These are phyloP conservation scores for Flaveria sonorensis DNA, from an alignment of 129 eudicot genomes.

Conservation along the genomic window DNA sequence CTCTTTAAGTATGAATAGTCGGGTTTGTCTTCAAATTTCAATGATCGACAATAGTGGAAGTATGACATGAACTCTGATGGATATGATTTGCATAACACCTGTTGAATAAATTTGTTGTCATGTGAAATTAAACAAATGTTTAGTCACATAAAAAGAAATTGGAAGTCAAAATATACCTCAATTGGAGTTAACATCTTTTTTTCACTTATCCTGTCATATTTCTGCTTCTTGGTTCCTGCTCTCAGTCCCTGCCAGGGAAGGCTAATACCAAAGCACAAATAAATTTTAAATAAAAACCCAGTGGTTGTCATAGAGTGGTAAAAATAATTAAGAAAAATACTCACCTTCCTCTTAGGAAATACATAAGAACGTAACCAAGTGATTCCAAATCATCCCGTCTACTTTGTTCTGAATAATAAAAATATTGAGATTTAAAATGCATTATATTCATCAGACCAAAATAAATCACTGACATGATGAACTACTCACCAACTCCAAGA, in stretches of 20 bases:
- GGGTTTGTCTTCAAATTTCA: conserved; percentile 94
- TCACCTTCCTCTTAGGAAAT: conserved; percentile 95
- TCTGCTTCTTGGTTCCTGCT: conserved; percentile 97
- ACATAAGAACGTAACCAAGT: conserved; percentile 97
- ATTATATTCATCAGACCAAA: neutral
- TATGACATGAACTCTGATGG: conserved; percentile 94
- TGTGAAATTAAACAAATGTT: neutral
- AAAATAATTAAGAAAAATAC: neutral
- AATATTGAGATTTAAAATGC: neutral
- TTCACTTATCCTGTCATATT: conserved; percentile 94
- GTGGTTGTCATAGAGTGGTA: neutral
- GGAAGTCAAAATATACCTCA: conserved; percentile 53
- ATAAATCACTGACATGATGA: neutral
- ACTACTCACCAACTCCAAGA: conserved; percentile 89
- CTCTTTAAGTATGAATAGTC: conserved; percentile 95
- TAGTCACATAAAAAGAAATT: neutral
- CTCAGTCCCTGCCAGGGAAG: conserved; percentile 99
- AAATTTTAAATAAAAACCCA: neutral
- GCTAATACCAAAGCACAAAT: conserved; percentile 39
- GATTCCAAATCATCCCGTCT: conserved; percentile 99
- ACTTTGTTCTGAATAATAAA: conserved; percentile 76
- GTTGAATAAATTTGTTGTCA: conserved; percentile 12
- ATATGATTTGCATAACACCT: conserved; percentile 96
- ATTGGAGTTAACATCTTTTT: conserved; percentile 88
- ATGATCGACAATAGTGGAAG: conserved; percentile 85